These are phyloP conservation scores for Teratosphaeriaceae sp. DNA, from an alignment of 2,329 filamentous ascomycete species.

Conservation along the genomic window DNA sequence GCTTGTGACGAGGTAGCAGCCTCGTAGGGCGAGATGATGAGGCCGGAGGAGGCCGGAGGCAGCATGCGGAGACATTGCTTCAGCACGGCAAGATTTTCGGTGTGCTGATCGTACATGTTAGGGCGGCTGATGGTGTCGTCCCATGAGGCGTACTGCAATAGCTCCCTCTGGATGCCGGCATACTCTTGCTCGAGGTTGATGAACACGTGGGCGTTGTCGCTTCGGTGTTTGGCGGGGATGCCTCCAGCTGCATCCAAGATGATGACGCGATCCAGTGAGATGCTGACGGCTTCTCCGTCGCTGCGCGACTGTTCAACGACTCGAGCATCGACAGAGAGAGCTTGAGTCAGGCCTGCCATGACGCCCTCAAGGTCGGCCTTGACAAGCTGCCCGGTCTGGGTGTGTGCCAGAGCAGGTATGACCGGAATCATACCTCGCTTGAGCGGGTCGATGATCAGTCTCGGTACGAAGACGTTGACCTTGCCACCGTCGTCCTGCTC, in stretches of 20 bases:
- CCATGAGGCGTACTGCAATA: slow-evolving; percentile 17
- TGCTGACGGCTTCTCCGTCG: slow-evolving; percentile 16
- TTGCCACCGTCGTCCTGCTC: slow-evolving; percentile 19
- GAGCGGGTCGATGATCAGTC: slow-evolving; percentile 58
- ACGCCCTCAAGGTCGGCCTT: slow-evolving; percentile 55
- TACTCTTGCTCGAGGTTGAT: slow-evolving; percentile 94
- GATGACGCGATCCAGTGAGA: slow-evolving; percentile 76
- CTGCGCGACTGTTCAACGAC: slow-evolving; percentile 2
- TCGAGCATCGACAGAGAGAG: slow-evolving; percentile 57
- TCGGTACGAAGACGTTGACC: slow-evolving; percentile 34
- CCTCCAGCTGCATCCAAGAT: slow-evolving; percentile 82
- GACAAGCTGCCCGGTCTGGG: slow-evolving; percentile 43
- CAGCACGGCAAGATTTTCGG: slow-evolving; percentile 68
- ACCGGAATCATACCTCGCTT: slow-evolving; percentile 64
- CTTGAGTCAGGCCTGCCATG: slow-evolving; percentile 68
- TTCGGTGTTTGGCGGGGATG: slow-evolving; percentile 60
- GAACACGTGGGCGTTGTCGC: slow-evolving; percentile 67
- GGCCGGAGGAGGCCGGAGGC: slow-evolving; percentile 75
- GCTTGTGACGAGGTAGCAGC: slow-evolving; percentile 56
- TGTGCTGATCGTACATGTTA: slow-evolving; percentile 40
- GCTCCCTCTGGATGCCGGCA: slow-evolving; percentile 55
- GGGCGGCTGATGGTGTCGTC: slow-evolving; percentile 15
- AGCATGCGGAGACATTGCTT: slow-evolving; percentile 66
- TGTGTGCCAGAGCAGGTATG: slow-evolving; percentile 59
- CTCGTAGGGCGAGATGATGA: slow-evolving; percentile 81